Base-by-base conservation (phyloP, 2,329 filamentous ascomycete genomes). In the Nothomitra cinnamomea region DNA sequence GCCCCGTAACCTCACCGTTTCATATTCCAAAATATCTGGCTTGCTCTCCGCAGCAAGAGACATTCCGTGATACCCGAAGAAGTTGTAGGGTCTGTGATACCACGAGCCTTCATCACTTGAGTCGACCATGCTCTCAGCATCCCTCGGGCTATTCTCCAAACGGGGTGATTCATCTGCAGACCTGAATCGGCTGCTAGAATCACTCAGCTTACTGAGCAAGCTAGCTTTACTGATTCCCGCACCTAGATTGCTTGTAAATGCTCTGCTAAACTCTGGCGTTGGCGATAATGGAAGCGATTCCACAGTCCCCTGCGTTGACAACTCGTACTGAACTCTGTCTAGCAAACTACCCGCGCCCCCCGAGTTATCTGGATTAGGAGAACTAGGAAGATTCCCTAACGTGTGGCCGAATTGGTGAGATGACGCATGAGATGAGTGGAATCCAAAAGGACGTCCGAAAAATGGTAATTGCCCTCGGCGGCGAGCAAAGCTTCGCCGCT, bases 11-110 rank as follows among this genome's bases (percentile, higher is more conserved):
- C 45, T 49, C 24, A 49, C 45, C 8, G 45, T 19, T 19, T 49
- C 45, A 49, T 49, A 49, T 35, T 53, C 40, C 12, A 53, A 42
- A 22, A 53, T 53, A 24, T 42, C 43, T 3, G n/a, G 35, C 36
- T 25, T 22, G 21, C 52, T 53, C n/a, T 53, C 52, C 13, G 24
- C 45, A 19, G 22, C 13, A 35, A 32, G 28, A 49, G n/a, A 49
- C 17, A 35, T 28, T 19, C 24, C 25, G 24, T 17, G 24, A 4
- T 7, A 13, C n/a, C 32, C 45, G 5, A n/a, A 10, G 21, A 49
- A 49, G 4, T 3, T 49, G 35, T 19, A 5, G 4, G 21, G 35
- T 28, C 25, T 47, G 24, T 32, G 52, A 21, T 53, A 49, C 52
- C 52, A 49, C 13, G 21, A 19, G 6, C 19, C 25, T 36, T 28